phyloP scores from a whole-genome alignment of 2,329 filamentous ascomycete species.

The Orbilia oligospora region DNA sequence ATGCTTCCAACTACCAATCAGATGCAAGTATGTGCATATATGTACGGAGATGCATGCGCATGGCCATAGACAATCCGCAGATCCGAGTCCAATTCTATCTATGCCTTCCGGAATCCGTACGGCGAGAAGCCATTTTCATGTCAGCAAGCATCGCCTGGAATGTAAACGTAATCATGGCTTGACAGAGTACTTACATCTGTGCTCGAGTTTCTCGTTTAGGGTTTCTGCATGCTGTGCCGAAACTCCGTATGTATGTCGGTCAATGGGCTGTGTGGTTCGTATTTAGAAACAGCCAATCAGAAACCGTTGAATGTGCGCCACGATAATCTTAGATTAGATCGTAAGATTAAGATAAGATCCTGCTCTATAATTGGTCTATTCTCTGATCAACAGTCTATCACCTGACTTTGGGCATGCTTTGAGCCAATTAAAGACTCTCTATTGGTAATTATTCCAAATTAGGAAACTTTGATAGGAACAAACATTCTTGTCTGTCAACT shows the following conservation, averaged over 20 bases:
- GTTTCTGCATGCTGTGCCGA: slow-evolving; percentile 52
- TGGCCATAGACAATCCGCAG: background rate
- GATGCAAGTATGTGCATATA: background rate
- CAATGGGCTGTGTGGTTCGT: slow-evolving; percentile 32
- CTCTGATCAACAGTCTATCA: background rate
- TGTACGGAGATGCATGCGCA: too few species aligned
- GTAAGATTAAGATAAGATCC: slow-evolving; percentile 44
- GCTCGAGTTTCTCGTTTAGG: slow-evolving; percentile 23
- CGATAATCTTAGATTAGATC: slow-evolving; percentile 59
- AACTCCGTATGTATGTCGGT: too few species aligned
- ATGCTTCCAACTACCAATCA: background rate
- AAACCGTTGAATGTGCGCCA: slow-evolving; percentile 15
- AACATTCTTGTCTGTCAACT: slow-evolving; percentile 16
- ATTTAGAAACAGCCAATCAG: slow-evolving; percentile 42
- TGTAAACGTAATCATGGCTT: slow-evolving; percentile 51
- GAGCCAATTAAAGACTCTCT: slow-evolving; percentile 20
- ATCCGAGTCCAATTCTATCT: background rate
- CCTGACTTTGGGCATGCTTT: background rate
- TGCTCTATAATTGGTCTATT: background rate
- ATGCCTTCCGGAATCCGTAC: background rate
- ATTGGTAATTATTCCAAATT: slow-evolving; percentile 38
- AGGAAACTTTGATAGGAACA: slow-evolving; percentile 30
- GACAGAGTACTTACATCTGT: background rate
- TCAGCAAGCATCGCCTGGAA: slow-evolving; percentile 29
- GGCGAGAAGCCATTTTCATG: background rate